Evolutionary conservation across 495 filamentous ascomycete species (phyloP), one percentile per base, ranked within the genome.

Genomic region (Aspergillus ostianus): DNA sequence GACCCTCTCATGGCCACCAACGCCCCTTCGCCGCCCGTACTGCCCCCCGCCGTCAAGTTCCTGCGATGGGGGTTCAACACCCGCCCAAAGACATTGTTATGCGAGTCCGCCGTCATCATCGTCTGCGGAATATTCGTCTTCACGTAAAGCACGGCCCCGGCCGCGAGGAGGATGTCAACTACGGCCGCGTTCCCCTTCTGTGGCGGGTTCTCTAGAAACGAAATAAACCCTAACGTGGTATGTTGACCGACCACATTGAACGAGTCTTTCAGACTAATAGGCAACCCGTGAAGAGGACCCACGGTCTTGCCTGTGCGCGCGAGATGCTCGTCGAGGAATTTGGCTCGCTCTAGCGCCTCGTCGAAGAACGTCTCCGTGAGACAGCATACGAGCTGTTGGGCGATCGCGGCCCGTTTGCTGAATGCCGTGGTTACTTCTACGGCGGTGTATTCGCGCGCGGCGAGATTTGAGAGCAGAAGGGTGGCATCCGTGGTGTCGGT

Each of bases 211-310:
- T 68, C 85, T 72, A 69, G 80, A 78, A 66, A 88, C 75, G 46
- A 79, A 3, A 67, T 54, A 13, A 66, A 69, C 1, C 72, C 74
- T 2, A 75, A 55, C 1, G 67, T 66, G 0, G 69, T 58, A 2
- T 62, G 62, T 8, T 82, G 65, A 0, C 77, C 84, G 51, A 77
- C 70, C 54, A 90, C 75, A 19, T 75, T 76, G 46, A 86, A 75
- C 21, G 81, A 80, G 58, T 90, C 87, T 69, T 90, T 90, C 41
- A 88, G 71, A 57, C 78, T 84, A 32, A 88, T 82, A 0, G 85
- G 85, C 3, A 89, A 63, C 27, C 86, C 86, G 58, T 89, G 85
- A 0, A 89, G 71, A 0, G 85, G 84, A 0, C 86, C 86, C 19
- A 84, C 65, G 3, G 77, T 70, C 36, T 75, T 78, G 0, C 69